Conservation (phyloP, 73 alveolate species). For the Effrenium voratum region DNA sequence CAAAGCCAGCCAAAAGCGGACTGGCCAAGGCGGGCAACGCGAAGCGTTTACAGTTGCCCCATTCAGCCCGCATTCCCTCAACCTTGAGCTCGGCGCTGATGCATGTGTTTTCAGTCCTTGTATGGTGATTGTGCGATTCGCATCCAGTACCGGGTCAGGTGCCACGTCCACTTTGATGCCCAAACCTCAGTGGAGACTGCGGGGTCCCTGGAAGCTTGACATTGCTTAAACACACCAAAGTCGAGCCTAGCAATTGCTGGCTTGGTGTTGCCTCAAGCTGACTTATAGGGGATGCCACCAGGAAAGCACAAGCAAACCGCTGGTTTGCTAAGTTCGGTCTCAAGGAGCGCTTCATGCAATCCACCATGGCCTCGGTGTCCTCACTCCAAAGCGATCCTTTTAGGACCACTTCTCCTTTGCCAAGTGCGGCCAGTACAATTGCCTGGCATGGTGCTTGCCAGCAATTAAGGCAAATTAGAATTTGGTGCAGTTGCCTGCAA, state of each 20-base stretch:
- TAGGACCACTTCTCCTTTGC: constrained; percentile 20
- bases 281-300: not conserved
- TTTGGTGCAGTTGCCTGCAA: no score
- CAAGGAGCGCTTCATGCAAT: constrained; percentile 62
- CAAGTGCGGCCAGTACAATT: constrained; percentile 82
- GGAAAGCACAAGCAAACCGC: not conserved
- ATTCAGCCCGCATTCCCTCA: no score
- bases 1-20: no score
- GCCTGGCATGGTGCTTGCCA: no score
- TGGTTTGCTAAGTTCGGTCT: not conserved
- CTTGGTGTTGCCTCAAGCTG: not conserved
- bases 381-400: constrained; percentile 87
- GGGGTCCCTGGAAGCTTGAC: not conserved
- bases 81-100: no score
- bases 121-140: constrained; percentile 76
- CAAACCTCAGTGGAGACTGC: not conserved
- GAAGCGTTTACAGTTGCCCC: no score
- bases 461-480: no score
- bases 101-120: no score
- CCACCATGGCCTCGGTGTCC: constrained; percentile 91
- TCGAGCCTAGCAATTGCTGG: not conserved
- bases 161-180: constrained; percentile 89
- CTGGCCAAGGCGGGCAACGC: no score
- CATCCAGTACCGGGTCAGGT: constrained; percentile 62
- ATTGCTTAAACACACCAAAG: not conserved